Evolutionary conservation across 805 yeast species (phyloP).

Genomic region (Wickerhamiella azymoides): DNA sequence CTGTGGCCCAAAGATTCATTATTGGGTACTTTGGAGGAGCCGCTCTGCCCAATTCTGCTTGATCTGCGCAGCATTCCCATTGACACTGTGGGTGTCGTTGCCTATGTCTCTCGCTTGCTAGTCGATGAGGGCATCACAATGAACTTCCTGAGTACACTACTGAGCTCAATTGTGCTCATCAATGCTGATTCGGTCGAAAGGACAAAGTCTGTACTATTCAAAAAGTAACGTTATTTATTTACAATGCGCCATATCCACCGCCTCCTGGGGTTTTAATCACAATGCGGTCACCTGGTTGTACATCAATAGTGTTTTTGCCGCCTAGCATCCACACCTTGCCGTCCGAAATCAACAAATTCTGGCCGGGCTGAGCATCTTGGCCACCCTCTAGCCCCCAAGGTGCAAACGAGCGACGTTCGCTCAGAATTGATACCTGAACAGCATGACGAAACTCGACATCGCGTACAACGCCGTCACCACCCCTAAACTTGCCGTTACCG

Average conservation of each 20-base stretch:
- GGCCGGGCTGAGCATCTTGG: constrained; percentile 56
- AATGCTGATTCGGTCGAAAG: constrained; percentile 21
- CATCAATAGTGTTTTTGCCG: constrained; percentile 52
- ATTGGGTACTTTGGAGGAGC: constrained; percentile 45
- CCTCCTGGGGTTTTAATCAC: constrained; percentile 73
- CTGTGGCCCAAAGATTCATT: constrained; percentile 37
- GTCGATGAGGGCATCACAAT: constrained; percentile 31
- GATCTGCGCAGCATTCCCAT: constrained; percentile 41
- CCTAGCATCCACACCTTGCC: constrained; percentile 35
- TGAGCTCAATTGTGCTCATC: constrained; percentile 44
- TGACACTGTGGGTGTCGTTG: constrained; percentile 52
- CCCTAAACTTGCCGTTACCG: constrained; percentile 55
- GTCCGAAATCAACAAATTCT: constrained; percentile 32
- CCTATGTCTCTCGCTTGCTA: constrained; percentile 44
- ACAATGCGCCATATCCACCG: constrained; percentile 52
- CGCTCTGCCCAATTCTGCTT: constrained; percentile 41
- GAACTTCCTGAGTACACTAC: constrained; percentile 48
- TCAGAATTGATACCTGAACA: constrained; percentile 63
- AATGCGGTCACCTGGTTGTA: constrained; percentile 50
- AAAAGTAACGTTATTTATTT: neutral
- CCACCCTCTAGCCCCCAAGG: constrained; percentile 89
- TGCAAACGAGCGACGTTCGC: constrained; percentile 71
- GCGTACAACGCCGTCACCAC: constrained; percentile 80
- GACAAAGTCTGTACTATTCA: neutral
- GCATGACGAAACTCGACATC: constrained; percentile 68